Base-by-base conservation (phyloP, 768 basidiomycete species). In the Royoungia palumana region DNA sequence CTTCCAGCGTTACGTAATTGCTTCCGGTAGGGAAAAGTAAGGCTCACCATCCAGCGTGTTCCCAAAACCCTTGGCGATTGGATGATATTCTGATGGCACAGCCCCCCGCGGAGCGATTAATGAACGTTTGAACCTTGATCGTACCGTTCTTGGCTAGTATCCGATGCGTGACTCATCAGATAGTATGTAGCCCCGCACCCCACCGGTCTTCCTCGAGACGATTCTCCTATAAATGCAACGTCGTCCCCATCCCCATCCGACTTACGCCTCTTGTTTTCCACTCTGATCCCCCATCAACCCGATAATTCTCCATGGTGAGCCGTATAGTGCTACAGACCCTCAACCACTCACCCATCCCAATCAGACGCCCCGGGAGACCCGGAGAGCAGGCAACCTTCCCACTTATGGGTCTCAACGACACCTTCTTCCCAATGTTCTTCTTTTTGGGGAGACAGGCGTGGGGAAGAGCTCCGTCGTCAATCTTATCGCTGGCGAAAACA, bases 391-490 rank as follows among this genome's bases (percentile, higher is more conserved):
- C 14, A 14, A 10, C 17, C 51, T n/a, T 2, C 49, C 56, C 14
- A 27, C 54, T 22, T 59, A 56, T 43, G 41, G 42, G 3, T 8
- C 5, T n/a, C 62, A 50, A 21, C 56, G 47, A 19, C 13, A 14
- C 12, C 32, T 16, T 27, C 35, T 50, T 39, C 70, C 71, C 38
- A 75, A 75, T 10, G 60, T 51, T 7, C 73, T 64, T 13, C 63
- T 59, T 32, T 72, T 75, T 12, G 68, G 63, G 6, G 62, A 65
- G 49, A 63, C 62, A 27, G 62, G 62, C 1, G 50, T 36, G 5
- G 62, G 69, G 9, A 75, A 75, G 47, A 75, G 74, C 49, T 71
- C 70, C 2, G 60, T 74, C 25, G 53, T 75, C 46, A 75, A 75
- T 51, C 67, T 75, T 60, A 51, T 75, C 32, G 58, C 57, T 17